Evolutionary conservation across 2,329 filamentous ascomycete genomes (phyloP), one percentile per base, ranked within the genome.

Genomic region (Hymenoscyphus occultus): DNA sequence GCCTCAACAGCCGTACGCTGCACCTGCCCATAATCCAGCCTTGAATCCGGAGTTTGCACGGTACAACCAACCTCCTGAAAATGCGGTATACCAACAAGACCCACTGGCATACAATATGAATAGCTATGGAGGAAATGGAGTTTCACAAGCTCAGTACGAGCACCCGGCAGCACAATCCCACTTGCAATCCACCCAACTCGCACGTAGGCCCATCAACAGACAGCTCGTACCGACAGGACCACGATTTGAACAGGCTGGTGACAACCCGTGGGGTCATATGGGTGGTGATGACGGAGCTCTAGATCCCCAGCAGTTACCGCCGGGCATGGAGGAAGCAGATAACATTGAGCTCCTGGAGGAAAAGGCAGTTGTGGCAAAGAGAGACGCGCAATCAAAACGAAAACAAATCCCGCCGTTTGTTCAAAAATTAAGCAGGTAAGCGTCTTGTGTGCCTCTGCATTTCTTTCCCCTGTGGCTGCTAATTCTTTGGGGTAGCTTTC

Each of bases 391-490:
- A 76, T 85, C 89, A 16, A 98, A 97, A 78, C 84, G 93, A 73
- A 98, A 98, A 78, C 91, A 96, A 74, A 98, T 99, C 12, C 94
- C 95, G 0, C 94, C 95, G 0, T 99, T 99, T 81, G 93, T 99
- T 56, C 93, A 97, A 77, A 99, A 99, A 76, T 80, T 99, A 63
- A 96, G 93, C 87, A 98, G 94, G 94, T 96, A 81, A 80, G 86
- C 64, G 60, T 62, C 65, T 31, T 42, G 39, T 40, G 59, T 51
- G 13, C 59, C 39, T 48, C 6, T 60, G 19, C 14, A 61, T 31
- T 42, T 31, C 39, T 61, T 60, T 62, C 71, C 22, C 3, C 2
- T 22, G 16, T 74, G 60, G 76, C 71, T 70, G 62, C 66, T 71
- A 57, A 72, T 69, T 62, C 28, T 58, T 10, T 67, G 60, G 67